phyloP scores from a whole-genome alignment of 2,329 filamentous ascomycete species.

The Botrytis paeoniae region DNA sequence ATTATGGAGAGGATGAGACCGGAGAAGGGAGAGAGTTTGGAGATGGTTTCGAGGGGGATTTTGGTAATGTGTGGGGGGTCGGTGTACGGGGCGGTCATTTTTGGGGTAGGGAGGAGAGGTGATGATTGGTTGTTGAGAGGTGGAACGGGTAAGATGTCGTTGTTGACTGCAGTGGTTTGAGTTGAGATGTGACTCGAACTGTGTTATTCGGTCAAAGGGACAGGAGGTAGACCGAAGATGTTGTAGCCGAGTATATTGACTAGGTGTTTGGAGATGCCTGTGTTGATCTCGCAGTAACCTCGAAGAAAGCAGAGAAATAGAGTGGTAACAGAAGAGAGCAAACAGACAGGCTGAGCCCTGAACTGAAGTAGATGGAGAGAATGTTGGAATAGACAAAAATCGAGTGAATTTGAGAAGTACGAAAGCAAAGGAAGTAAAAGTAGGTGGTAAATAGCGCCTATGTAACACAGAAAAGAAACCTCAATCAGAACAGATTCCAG shows the following conservation, averaged over 20 bases:
- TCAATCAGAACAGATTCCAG: background rate
- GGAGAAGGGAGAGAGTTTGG: constrained; percentile 31
- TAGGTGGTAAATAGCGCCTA: background rate
- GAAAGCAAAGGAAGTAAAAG: background rate
- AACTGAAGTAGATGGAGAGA: background rate
- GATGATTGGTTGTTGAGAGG: background rate
- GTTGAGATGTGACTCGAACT: background rate
- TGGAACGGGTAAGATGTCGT: background rate
- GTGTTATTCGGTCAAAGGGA: background rate
- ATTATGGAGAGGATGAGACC: constrained; percentile 34
- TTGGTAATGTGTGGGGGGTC: constrained; percentile 28
- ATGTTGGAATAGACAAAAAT: background rate
- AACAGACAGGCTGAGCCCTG: background rate
- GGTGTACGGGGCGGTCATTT: background rate
- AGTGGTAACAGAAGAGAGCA: background rate
- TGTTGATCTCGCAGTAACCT: background rate
- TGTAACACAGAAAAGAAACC: background rate
- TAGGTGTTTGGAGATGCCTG: background rate
- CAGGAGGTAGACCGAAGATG: too few relatives aligned
- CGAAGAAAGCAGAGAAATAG: background rate
- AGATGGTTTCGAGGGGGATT: constrained; percentile 32
- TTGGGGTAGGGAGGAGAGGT: background rate
- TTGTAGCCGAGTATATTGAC: background rate
- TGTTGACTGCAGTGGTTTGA: background rate
- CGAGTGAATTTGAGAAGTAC: background rate